Conservation (phyloP, 495 filamentous ascomycete species). For the Xylaria grammica region DNA sequence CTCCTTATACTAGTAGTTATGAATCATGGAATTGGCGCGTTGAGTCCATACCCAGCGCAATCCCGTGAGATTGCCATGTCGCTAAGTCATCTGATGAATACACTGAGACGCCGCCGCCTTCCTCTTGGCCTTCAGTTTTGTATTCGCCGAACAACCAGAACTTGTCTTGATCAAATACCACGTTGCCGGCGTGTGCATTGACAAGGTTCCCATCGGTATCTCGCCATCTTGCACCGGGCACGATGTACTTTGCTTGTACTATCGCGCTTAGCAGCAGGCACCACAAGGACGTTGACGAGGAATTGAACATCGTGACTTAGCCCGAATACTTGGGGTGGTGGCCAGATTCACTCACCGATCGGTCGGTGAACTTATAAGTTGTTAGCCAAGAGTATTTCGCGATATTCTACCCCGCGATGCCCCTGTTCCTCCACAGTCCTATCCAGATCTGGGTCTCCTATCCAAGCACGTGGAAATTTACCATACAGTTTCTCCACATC, state of each 20-base stretch:
- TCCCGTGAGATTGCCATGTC: slow-evolving; percentile 47
- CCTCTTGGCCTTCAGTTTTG: slow-evolving; percentile 47
- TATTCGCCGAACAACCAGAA: slow-evolving; percentile 55
- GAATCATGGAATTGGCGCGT: not conserved
- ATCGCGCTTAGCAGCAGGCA: slow-evolving; percentile 28
- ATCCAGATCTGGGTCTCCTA: not conserved
- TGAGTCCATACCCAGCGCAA: slow-evolving; percentile 40
- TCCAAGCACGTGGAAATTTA: not conserved
- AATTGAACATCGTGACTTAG: slow-evolving; percentile 25
- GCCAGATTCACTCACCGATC: not conserved
- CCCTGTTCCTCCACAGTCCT: not conserved
- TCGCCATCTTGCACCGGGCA: slow-evolving; percentile 51
- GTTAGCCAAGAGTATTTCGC: not conserved
- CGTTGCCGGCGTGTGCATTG: slow-evolving; percentile 50
- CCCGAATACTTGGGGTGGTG: not conserved
- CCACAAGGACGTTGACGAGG: slow-evolving; percentile 1
- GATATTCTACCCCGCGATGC: slow-evolving; percentile 15
- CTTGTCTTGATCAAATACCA: slow-evolving; percentile 42
- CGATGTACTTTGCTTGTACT: slow-evolving; percentile 46
- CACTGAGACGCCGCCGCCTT: slow-evolving; percentile 49
- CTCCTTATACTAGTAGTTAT: not conserved
- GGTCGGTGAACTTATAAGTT: not conserved
- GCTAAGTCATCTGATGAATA: slow-evolving; percentile 49
- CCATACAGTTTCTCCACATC: slow-evolving; percentile 12
- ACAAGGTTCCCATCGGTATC: slow-evolving; percentile 48